Percentiles rank a stretch among this genome's conserved stretches.
Conservation (phyloP, 2,329 filamentous ascomycete species). For the Diaporthe aspalathi region DNA sequence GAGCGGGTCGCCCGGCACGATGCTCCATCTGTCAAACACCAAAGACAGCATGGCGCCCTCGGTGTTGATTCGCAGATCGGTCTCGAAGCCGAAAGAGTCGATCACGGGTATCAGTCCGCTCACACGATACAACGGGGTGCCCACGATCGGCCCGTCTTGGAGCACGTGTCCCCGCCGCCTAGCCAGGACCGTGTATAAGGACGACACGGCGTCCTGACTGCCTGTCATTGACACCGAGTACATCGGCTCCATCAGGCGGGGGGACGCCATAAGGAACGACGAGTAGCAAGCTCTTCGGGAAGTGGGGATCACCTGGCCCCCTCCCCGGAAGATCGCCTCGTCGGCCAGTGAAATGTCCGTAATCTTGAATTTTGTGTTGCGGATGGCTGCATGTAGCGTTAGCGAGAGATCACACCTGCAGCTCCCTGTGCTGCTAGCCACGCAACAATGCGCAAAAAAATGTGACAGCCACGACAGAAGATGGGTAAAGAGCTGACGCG, state of each 20-base stretch:
- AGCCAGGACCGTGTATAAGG: conserved; percentile 91
- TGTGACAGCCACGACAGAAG: conserved; percentile 7
- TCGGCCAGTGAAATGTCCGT: conserved; percentile 88
- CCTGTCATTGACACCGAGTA: conserved; percentile 95
- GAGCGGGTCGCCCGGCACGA: conserved; percentile 94
- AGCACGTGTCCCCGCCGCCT: conserved; percentile 91
- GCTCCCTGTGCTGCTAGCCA: background rate
- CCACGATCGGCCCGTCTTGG: conserved; percentile 92
- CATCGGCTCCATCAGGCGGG: conserved; percentile 95
- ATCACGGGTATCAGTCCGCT: conserved; percentile 94
- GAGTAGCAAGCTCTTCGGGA: conserved; percentile 93
- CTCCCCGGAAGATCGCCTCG: conserved; percentile 94
- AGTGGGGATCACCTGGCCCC: conserved; percentile 97
- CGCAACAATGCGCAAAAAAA: conserved; percentile 6
- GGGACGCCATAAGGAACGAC: conserved; percentile 96
- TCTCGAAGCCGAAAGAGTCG: conserved; percentile 98
- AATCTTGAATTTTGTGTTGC: conserved; percentile 97
- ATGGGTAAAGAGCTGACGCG: conserved; percentile 32
- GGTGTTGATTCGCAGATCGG: conserved; percentile 94
- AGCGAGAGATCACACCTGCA: conserved; percentile 25
- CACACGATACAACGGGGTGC: conserved; percentile 92
- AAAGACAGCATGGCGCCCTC: conserved; percentile 92
- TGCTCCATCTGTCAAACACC: conserved; percentile 95
- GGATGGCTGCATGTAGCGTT: conserved; percentile 73
- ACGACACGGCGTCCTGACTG: conserved; percentile 86